A percentile compares a stretch with the other conserved stretches of the same genome.
phyloP scores from a whole-genome alignment of 2,329 filamentous ascomycete species.

The Aspergillus oerlinghausenensis region DNA sequence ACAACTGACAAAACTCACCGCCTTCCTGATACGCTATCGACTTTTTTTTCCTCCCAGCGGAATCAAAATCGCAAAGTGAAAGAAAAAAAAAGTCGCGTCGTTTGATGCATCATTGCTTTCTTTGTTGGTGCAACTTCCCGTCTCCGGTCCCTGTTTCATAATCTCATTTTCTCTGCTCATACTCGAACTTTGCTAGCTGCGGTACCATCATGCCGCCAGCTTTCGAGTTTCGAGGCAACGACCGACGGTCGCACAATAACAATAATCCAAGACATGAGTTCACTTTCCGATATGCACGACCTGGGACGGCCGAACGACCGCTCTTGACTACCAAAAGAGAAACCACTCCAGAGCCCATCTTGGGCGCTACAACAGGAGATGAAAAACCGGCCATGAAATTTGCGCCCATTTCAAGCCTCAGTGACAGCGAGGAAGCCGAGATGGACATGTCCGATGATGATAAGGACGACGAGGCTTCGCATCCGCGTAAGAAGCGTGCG shows the following conservation, averaged over 20 bases:
- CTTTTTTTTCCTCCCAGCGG: not conserved
- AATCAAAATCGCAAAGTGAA: not conserved
- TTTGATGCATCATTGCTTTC: not conserved
- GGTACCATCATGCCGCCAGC: constrained; percentile 21
- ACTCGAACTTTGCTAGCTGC: not conserved
- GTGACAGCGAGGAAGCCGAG: constrained; percentile 43
- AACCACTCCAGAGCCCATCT: constrained; percentile 33
- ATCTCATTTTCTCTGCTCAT: not conserved
- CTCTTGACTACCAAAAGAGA: constrained; percentile 32
- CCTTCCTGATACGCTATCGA: not conserved
- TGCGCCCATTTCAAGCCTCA: constrained; percentile 34
- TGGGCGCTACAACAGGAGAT: constrained; percentile 17
- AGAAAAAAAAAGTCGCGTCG: not conserved
- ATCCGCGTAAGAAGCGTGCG: constrained; percentile 37
- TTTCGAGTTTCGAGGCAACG: constrained; percentile 32
- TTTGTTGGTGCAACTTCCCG: not conserved
- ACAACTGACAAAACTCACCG: not conserved
- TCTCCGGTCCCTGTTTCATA: not conserved
- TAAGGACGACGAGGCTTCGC: constrained; percentile 28
- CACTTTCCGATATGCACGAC: constrained; percentile 36
- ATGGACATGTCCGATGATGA: constrained; percentile 42
- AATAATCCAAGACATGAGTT: constrained; percentile 29
- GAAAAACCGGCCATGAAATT: constrained; percentile 32
- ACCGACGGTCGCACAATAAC: constrained; percentile 18
- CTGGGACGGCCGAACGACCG: constrained; percentile 35